Percentiles rank a stretch among this genome's conserved stretches.
Evolutionary conservation across 306 rosid species (phyloP).

Genomic region (Citrullus amarus): DNA sequence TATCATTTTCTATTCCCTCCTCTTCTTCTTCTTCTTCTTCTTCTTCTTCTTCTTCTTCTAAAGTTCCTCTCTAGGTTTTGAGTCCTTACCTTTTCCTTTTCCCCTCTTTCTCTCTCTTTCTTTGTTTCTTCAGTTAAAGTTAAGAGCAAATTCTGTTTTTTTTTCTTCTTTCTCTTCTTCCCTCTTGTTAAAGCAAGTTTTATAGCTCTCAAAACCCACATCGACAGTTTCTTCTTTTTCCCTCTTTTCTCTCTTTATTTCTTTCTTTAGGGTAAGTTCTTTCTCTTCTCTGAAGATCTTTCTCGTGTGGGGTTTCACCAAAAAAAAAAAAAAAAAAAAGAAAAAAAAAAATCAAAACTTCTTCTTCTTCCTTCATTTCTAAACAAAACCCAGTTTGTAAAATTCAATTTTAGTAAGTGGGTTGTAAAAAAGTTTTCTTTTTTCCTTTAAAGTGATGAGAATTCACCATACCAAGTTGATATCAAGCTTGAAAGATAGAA

Average conservation of each 20-base stretch:
- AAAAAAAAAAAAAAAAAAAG: too few relatives aligned
- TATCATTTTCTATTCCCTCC: not conserved
- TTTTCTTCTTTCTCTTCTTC: not conserved
- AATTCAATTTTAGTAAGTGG: not conserved
- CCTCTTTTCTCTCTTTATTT: constrained; percentile 3
- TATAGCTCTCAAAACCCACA: constrained; percentile 20
- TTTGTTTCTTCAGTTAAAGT: constrained; percentile 68
- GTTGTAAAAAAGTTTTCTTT: constrained; percentile 20
- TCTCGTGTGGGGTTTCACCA: constrained; percentile 18
- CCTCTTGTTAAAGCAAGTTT: constrained; percentile 3
- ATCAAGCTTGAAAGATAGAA: not conserved
- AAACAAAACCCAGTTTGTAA: not conserved
- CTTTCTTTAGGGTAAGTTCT: constrained; percentile 4
- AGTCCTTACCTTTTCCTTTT: not conserved
- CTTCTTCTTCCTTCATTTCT: not conserved
- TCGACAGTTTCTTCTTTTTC: constrained; percentile 28
- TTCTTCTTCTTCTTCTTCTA: not conserved
- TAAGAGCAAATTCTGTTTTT: constrained; percentile 27
- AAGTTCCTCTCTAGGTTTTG: not conserved
- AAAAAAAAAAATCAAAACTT: constrained; percentile 9
- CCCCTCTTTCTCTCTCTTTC: constrained; percentile 31
- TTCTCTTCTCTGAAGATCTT: constrained; percentile 13
- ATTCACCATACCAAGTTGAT: not conserved
- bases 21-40: too few relatives aligned
- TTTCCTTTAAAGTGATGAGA: constrained; percentile 15